These are phyloP conservation scores for Entamoeba invadens DNA, from an alignment of 208 protist genomes.

Conservation along the genomic window DNA sequence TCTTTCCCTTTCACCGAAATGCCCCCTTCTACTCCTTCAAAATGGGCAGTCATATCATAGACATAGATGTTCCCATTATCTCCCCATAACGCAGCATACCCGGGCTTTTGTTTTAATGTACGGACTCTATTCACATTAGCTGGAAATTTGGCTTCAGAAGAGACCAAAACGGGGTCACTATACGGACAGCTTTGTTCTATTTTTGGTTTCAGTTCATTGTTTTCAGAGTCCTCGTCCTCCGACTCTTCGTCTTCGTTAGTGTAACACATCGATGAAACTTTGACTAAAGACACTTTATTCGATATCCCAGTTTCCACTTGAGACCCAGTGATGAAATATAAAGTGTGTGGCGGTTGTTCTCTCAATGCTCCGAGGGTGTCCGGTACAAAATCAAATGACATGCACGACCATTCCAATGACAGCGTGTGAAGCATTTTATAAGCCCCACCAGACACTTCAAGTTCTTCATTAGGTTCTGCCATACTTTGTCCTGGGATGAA, in stretches of 20 bases:
- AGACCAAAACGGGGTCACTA: not conserved
- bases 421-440: not conserved
- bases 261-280: not conserved
- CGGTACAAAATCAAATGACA: not conserved
- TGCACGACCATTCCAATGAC: not conserved
- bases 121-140: not conserved
- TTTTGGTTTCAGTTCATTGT: not conserved
- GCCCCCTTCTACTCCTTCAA: not conserved
- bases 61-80: not conserved
- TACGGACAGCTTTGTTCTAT: not conserved
- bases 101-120: not conserved
- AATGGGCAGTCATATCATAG: not conserved
- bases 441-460: not conserved
- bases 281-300: not conserved
- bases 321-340: not conserved
- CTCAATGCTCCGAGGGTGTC: not conserved
- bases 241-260: not conserved
- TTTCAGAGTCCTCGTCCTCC: not conserved
- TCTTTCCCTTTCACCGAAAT: not conserved
- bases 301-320: not conserved
- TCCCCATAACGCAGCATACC: not conserved
- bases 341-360: not conserved
- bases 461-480: not conserved
- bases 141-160: not conserved
- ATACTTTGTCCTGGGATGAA: not conserved